Evolutionary conservation across 2,329 filamentous ascomycete genomes (phyloP).

Genomic region (Botryotinia convoluta): DNA sequence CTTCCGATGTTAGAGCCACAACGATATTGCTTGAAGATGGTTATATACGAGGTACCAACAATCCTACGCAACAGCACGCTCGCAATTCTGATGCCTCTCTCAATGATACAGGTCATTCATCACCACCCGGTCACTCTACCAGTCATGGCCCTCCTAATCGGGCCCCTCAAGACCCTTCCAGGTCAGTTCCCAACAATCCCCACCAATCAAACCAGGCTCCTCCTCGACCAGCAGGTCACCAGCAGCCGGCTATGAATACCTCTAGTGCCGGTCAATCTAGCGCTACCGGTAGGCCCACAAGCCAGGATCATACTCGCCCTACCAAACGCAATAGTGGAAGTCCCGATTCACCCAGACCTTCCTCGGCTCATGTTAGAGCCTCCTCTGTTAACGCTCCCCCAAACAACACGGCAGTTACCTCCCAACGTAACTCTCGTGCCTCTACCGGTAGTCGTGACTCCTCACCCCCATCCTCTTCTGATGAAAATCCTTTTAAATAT

Average conservation of each 20-base stretch:
- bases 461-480: not conserved
- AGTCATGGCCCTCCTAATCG: not conserved
- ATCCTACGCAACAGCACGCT: not conserved
- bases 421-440: not conserved
- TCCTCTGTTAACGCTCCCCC: not conserved
- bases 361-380: not conserved
- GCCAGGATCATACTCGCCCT: not conserved
- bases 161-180: not conserved
- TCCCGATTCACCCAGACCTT: not conserved
- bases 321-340: not conserved
- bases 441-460: not conserved
- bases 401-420: not conserved
- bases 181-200: not conserved
- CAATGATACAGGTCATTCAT: not conserved
- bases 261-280: not conserved
- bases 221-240: not conserved
- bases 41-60: too few relatives aligned
- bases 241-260: not conserved
- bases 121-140: not conserved
- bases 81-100: not conserved
- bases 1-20: too few relatives aligned
- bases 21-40: too few relatives aligned
- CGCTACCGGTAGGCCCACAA: not conserved
- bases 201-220: not conserved
- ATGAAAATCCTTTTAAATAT: not conserved